These are phyloP conservation scores for Periglandula ipomoeae DNA, from an alignment of 2,329 filamentous ascomycete genomes.

Conservation along the genomic window DNA sequence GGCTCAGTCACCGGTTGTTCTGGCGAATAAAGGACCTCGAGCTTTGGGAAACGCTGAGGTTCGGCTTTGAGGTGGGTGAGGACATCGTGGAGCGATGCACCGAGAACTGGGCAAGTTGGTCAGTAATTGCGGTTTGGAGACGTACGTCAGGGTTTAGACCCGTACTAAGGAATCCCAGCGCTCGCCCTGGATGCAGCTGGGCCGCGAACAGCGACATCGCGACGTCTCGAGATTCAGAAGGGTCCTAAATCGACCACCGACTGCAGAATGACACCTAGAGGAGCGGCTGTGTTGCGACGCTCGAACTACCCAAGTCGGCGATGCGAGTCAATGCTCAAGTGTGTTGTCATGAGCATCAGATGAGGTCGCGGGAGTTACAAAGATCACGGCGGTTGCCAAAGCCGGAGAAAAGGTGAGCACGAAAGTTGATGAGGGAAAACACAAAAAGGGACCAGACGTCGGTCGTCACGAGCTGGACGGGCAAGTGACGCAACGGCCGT, in stretches of 20 bases:
- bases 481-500: background rate
- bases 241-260: no score
- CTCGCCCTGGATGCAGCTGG: constrained; percentile 57
- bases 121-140: background rate
- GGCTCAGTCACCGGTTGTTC: constrained; percentile 64
- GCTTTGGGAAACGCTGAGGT: constrained; percentile 69
- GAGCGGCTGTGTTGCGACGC: background rate
- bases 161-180: constrained; percentile 50
- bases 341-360: background rate
- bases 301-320: background rate
- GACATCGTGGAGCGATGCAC: constrained; percentile 84
- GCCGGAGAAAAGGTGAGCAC: background rate
- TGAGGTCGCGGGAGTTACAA: background rate
- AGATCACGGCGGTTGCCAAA: background rate
- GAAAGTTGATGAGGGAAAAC: background rate
- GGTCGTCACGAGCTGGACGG: background rate
- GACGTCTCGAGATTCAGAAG: background rate
- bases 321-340: background rate
- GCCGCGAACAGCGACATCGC: constrained; percentile 44
- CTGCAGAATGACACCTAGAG: background rate
- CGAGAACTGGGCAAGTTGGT: constrained; percentile 52
- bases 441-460: background rate
- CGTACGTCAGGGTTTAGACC: background rate
- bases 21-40: constrained; percentile 77
- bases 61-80: constrained; percentile 82